A percentile compares a stretch with the other conserved stretches of the same genome.
Evolutionary conservation across 805 yeast genomes (phyloP).

Genomic region (Danielozyma ontarioensis): DNA sequence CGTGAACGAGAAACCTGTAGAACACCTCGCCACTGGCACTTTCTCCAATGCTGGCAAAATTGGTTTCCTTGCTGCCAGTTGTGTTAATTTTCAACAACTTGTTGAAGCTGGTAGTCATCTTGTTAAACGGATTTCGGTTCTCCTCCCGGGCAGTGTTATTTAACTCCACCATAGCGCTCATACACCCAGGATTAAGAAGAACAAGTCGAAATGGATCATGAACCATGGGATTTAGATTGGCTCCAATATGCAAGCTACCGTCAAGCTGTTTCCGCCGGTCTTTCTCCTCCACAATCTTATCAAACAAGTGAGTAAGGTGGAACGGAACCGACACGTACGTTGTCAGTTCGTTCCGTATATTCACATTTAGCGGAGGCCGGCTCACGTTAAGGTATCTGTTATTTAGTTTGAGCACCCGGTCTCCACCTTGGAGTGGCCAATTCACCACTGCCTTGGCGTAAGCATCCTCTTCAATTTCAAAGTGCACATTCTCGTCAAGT

Average conservation of each 20-base stretch:
- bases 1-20: too few relatives aligned
- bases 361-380: constrained; percentile 27
- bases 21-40: constrained; percentile 3
- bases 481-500: constrained; percentile 32
- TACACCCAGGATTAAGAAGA: constrained; percentile 53
- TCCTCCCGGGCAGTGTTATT: constrained; percentile 9
- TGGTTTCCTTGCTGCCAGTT: constrained; percentile 1
- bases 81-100: constrained; percentile 14
- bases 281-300: constrained; percentile 26
- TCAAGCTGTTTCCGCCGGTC: constrained; percentile 33
- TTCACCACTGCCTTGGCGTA: constrained; percentile 4
- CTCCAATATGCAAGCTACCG: constrained; percentile 47
- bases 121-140: constrained; percentile 23
- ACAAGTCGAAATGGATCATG: constrained; percentile 51
- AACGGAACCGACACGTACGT: constrained; percentile 51
- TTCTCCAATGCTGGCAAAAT: not conserved
- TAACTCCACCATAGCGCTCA: constrained; percentile 14
- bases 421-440: constrained; percentile 23
- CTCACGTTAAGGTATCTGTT: constrained; percentile 29
- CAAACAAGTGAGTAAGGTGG: constrained; percentile 41
- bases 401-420: constrained; percentile 13
- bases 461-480: constrained; percentile 13
- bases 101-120: constrained; percentile 29
- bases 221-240: constrained; percentile 46
- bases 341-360: constrained; percentile 36